A percentile compares a stretch with the other conserved stretches of the same genome.
Evolutionary conservation across 371 early-diverging fungal species (phyloP).

Genomic region (Saksenaea vasiformis): DNA sequence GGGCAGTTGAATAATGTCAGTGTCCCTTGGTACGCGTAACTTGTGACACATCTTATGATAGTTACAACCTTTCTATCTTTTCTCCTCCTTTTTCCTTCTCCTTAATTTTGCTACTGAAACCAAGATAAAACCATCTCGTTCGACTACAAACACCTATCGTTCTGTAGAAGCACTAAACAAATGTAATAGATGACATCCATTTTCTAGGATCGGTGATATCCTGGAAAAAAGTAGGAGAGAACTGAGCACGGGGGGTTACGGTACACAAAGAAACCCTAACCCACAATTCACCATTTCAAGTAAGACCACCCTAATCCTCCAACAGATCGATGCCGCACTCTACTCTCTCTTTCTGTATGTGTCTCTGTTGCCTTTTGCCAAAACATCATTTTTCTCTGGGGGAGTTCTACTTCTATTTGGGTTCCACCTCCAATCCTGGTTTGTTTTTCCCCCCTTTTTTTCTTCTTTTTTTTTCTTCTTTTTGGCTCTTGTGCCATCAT

Average conservation of each 20-base stretch:
- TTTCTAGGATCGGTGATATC: neutral
- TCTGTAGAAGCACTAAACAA: neutral
- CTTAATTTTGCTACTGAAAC: neutral
- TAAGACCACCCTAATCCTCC: neutral
- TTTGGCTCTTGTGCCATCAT: neutral
- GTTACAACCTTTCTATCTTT: neutral
- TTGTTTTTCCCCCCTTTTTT: neutral
- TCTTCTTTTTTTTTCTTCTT: neutral
- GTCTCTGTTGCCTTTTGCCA: no score
- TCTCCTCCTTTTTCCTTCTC: neutral
- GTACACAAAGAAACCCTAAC: slow-evolving; percentile 2
- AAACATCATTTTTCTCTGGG: no score
- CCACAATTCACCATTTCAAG: neutral
- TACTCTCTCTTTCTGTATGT: neutral
- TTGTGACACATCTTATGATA: slow-evolving; percentile 4
- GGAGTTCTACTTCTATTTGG: no score
- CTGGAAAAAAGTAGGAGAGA: neutral
- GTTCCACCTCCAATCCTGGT: neutral
- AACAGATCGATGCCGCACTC: neutral
- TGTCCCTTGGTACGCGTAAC: slow-evolving; percentile 4
- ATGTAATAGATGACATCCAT: no score
- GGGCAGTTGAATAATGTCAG: slow-evolving; percentile 3
- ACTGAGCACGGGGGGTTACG: neutral
- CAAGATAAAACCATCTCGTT: neutral
- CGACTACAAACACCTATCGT: neutral